A percentile compares a stretch with the other conserved stretches of the same genome.
Evolutionary conservation across 768 basidiomycete genomes (phyloP).

Genomic region (Tricholoma furcatifolium): DNA sequence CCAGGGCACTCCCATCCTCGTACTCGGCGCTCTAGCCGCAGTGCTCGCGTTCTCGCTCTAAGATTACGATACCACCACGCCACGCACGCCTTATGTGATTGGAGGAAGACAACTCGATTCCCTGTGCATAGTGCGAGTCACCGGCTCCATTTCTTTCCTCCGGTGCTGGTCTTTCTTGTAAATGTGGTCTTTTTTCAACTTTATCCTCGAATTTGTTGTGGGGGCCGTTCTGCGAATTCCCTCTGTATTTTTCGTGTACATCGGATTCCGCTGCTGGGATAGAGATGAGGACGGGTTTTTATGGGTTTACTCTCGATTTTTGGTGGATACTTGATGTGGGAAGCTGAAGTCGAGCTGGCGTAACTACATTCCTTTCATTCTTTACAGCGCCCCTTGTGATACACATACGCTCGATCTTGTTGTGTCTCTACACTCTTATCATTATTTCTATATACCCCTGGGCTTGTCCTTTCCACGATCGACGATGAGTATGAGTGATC

Average conservation of each 20-base stretch:
- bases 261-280: conserved; percentile 18
- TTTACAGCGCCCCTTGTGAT: conserved; percentile 15
- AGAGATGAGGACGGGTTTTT: conserved; percentile 2
- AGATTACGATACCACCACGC: conserved; percentile 29
- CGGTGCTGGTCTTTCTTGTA: conserved; percentile 16
- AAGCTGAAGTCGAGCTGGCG: conserved; percentile 20
- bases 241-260: conserved; percentile 10
- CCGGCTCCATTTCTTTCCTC: conserved; percentile 14
- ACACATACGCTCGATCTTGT: conserved; percentile 9
- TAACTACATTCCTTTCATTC: conserved; percentile 4
- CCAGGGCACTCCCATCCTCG: conserved; percentile 41
- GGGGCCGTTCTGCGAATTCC: conserved; percentile 19
- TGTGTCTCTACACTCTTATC: conserved; percentile 13
- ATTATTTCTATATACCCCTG: conserved; percentile 11
- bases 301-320: conserved; percentile 16
- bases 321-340: conserved; percentile 20
- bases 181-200: conserved; percentile 7
- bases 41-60: conserved; percentile 34
- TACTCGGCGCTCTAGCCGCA: conserved; percentile 39
- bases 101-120: conserved; percentile 10
- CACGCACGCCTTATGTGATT: conserved; percentile 14
- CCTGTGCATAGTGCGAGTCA: conserved; percentile 17
- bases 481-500: not conserved
- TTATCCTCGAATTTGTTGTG: not conserved
- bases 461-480: not conserved